Evolutionary conservation across 495 filamentous ascomycete genomes (phyloP).

Genomic region (Parachaetomium inaequale): DNA sequence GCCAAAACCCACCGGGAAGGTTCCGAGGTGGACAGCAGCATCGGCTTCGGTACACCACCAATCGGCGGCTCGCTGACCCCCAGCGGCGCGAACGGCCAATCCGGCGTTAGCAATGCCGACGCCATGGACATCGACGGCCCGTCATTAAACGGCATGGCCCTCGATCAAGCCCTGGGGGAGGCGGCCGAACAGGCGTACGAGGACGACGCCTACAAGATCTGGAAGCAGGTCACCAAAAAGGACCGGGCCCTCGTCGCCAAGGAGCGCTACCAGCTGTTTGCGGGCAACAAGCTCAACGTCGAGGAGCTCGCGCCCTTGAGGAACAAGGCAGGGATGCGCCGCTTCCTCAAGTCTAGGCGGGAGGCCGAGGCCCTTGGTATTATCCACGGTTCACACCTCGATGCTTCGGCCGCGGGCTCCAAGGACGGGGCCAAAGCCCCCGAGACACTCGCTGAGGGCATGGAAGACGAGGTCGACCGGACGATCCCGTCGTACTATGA

Average conservation of each 20-base stretch:
- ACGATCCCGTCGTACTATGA: conserved; percentile 93
- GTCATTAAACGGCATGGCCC: conserved; percentile 57
- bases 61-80: conserved; percentile 75
- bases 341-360: conserved; percentile 73
- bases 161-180: conserved; percentile 50
- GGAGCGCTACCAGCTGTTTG: conserved; percentile 77
- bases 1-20: conserved; percentile 48
- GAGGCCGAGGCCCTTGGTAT: conserved; percentile 49
- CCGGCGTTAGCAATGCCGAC: conserved; percentile 68
- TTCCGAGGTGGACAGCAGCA: conserved; percentile 61
- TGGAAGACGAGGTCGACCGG: conserved; percentile 77
- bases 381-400: conserved; percentile 38
- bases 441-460: conserved; percentile 85
- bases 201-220: conserved; percentile 90
- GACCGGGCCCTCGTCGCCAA: conserved; percentile 83
- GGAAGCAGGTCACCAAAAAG: conserved; percentile 98
- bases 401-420: conserved; percentile 39
- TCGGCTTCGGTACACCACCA: conserved; percentile 80
- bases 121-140: conserved; percentile 77
- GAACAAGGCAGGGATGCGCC: conserved; percentile 61
- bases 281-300: conserved; percentile 73
- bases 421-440: conserved; percentile 44
- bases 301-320: conserved; percentile 86
- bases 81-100: conserved; percentile 64
- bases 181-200: conserved; percentile 56